A percentile compares a stretch with the other conserved stretches of the same genome.
Evolutionary conservation across 257 asterid genomes (phyloP).

Genomic region (Solanum tarapatanum): DNA sequence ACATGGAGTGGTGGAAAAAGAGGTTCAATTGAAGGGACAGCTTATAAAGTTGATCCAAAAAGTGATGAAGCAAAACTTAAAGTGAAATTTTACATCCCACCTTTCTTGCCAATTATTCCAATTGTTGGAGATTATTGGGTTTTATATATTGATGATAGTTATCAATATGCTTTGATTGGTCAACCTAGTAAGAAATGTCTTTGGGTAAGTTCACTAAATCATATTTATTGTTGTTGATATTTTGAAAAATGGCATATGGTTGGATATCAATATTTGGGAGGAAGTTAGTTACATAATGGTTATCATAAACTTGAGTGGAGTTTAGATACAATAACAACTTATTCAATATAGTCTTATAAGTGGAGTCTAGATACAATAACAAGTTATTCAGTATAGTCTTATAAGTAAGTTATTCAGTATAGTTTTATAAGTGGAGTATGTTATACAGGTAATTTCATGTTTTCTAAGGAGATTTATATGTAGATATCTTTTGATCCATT

Average conservation of each 20-base stretch:
- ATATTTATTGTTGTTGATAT: neutral
- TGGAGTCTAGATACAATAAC: too few relatives aligned
- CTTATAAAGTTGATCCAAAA: conserved; percentile 51
- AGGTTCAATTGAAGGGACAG: conserved; percentile 54
- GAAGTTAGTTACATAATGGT: neutral
- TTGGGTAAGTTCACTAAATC: conserved; percentile 45
- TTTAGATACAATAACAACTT: too few relatives aligned
- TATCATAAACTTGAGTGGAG: neutral
- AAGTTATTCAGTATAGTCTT: too few relatives aligned
- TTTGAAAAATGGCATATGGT: neutral
- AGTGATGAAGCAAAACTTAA: conserved; percentile 32
- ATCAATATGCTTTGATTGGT: conserved; percentile 46
- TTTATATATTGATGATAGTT: conserved; percentile 14
- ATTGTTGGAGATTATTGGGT: conserved; percentile 28
- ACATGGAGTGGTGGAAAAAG: conserved; percentile 75
- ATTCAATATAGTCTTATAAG: too few relatives aligned
- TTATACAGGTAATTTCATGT: too few relatives aligned
- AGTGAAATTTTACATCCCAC: conserved; percentile 25
- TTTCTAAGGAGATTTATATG: too few relatives aligned
- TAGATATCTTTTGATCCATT: neutral
- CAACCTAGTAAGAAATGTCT: conserved; percentile 51
- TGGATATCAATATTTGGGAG: neutral
- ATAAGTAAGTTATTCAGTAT: too few relatives aligned
- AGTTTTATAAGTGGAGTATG: too few relatives aligned
- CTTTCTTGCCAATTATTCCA: conserved; percentile 29